These are phyloP conservation scores for Pisolithus orientalis DNA, from an alignment of 768 basidiomycete genomes.

Conservation along the genomic window DNA sequence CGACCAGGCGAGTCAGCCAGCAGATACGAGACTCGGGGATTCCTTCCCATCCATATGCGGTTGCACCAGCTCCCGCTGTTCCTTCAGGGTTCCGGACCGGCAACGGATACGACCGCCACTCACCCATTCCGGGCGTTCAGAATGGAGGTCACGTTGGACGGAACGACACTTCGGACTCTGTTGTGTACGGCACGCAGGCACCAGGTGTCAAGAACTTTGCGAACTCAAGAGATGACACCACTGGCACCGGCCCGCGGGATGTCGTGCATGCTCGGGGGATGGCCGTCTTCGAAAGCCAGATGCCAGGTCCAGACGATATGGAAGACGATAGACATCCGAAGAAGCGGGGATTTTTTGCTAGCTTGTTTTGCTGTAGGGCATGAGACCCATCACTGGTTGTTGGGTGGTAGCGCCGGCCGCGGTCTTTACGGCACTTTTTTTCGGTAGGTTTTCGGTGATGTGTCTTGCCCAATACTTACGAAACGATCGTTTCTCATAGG, in stretches of 20 bases:
- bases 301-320: slow-evolving; percentile 51
- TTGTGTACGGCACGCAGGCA: slow-evolving; percentile 51
- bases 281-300: slow-evolving; percentile 65
- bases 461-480: too few relatives aligned
- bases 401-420: slow-evolving; percentile 26
- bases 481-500: background rate
- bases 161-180: slow-evolving; percentile 59
- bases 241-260: slow-evolving; percentile 32
- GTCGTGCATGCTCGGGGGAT: slow-evolving; percentile 41
- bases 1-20: slow-evolving; percentile 64
- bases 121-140: slow-evolving; percentile 35
- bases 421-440: slow-evolving; percentile 16
- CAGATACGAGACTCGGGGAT: slow-evolving; percentile 48
- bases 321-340: slow-evolving; percentile 63
- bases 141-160: slow-evolving; percentile 38
- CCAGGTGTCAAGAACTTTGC: slow-evolving; percentile 44
- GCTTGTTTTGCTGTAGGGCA: slow-evolving; percentile 64
- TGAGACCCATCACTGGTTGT: slow-evolving; percentile 30
- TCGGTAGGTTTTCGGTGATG: background rate
- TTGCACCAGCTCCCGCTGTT: slow-evolving; percentile 41
- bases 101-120: slow-evolving; percentile 51
- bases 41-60: slow-evolving; percentile 67
- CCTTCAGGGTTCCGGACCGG: slow-evolving; percentile 45
- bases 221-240: slow-evolving; percentile 48
- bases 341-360: slow-evolving; percentile 56